phyloP scores from a whole-genome alignment of 2,329 filamentous ascomycete species.

The Aspergillus sp. region DNA sequence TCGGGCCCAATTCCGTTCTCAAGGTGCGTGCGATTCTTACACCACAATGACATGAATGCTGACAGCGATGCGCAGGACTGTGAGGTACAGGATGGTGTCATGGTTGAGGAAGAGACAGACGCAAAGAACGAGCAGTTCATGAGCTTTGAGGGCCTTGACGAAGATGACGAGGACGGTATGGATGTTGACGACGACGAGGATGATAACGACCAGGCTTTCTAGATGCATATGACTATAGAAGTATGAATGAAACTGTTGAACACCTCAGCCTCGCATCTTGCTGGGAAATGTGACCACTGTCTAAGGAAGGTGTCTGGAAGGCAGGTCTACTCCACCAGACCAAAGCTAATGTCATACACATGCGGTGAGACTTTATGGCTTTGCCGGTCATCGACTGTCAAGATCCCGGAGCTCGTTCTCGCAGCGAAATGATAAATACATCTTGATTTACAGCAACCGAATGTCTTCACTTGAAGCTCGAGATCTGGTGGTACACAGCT shows the following conservation, averaged over 20 bases:
- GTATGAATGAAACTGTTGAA: neutral
- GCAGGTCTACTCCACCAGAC: too few relatives aligned
- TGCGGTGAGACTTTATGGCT: too few relatives aligned
- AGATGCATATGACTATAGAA: neutral
- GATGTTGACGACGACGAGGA: constrained; percentile 25
- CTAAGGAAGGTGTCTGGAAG: neutral
- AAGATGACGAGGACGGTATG: constrained; percentile 33
- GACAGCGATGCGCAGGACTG: constrained; percentile 56
- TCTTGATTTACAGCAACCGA: too few relatives aligned
- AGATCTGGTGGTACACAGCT: too few relatives aligned
- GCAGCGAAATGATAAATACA: too few relatives aligned
- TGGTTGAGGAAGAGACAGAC: constrained; percentile 75
- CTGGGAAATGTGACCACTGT: neutral
- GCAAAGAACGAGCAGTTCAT: constrained; percentile 64
- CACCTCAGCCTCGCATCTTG: neutral
- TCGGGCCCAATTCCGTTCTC: constrained; percentile 78
- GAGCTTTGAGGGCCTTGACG: constrained; percentile 48
- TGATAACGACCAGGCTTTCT: neutral
- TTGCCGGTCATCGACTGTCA: too few relatives aligned
- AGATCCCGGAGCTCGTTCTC: too few relatives aligned
- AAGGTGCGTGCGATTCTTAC: constrained; percentile 40
- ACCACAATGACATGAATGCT: neutral
- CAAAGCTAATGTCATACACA: too few relatives aligned
- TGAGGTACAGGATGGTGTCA: constrained; percentile 82
- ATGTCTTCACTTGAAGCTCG: too few relatives aligned